Percentiles rank a stretch among this genome's conserved stretches.
These are phyloP conservation scores for Termitomyces sp. DNA, from an alignment of 768 basidiomycete species.

Conservation along the genomic window DNA sequence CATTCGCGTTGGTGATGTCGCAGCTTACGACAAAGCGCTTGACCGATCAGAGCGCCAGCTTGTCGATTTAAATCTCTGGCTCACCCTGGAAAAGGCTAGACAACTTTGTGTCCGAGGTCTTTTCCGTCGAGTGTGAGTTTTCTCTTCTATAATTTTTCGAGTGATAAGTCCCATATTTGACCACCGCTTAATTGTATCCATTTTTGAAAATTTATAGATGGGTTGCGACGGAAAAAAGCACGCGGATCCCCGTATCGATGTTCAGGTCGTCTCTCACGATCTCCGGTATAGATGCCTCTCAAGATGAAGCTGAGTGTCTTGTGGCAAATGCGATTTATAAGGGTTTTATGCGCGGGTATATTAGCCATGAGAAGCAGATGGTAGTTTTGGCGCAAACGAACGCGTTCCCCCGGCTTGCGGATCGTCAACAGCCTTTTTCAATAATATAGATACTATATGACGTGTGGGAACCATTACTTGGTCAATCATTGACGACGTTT, in stretches of 20 bases:
- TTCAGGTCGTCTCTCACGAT: conserved; percentile 75
- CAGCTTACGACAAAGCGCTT: conserved; percentile 76
- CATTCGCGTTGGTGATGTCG: conserved; percentile 71
- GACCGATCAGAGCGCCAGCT: conserved; percentile 65
- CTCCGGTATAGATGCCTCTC: conserved; percentile 62
- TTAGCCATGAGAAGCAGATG: conserved; percentile 93
- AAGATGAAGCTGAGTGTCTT: conserved; percentile 88
- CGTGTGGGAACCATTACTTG: neutral
- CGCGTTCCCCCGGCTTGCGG: conserved; percentile 74
- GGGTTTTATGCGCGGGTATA: conserved; percentile 91
- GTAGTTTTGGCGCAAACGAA: conserved; percentile 81
- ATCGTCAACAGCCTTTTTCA: conserved; percentile 52
- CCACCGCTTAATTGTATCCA: neutral
- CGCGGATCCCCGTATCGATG: conserved; percentile 75
- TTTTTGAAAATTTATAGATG: conserved; percentile 45
- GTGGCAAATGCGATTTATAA: conserved; percentile 95
- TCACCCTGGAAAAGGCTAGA: conserved; percentile 82
- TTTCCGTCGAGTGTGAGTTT: conserved; percentile 69
- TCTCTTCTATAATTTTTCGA: neutral
- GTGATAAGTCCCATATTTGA: conserved; percentile 4
- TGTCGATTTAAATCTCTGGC: conserved; percentile 82
- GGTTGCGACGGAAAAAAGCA: conserved; percentile 67
- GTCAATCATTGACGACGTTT: neutral
- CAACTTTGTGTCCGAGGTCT: conserved; percentile 83
- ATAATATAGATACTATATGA: conserved; percentile 23